A percentile compares a stretch with the other conserved stretches of the same genome.
phyloP scores from a whole-genome alignment of 306 rosid genomes.

The Myrica gale region DNA sequence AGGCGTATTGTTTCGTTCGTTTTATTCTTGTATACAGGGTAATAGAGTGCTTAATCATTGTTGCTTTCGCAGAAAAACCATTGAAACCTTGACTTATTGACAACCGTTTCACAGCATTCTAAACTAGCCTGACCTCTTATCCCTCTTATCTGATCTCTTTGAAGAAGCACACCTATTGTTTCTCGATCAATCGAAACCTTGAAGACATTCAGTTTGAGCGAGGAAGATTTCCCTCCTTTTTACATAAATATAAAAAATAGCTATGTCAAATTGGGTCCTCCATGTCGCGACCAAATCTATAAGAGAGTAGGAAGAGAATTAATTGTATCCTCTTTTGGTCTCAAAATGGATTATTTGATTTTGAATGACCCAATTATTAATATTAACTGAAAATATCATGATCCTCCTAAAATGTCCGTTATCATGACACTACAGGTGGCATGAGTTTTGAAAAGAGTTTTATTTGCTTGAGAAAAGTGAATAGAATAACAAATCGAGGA shows the following conservation, averaged over 20 bases:
- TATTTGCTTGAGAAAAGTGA: too few species aligned
- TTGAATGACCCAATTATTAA: background rate
- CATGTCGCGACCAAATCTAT: background rate
- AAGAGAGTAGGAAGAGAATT: background rate
- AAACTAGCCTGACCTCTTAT: background rate
- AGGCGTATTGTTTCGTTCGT: background rate
- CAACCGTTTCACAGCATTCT: background rate
- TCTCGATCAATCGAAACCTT: background rate
- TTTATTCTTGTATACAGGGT: background rate
- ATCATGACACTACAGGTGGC: background rate
- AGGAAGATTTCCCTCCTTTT: background rate
- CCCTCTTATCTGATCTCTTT: background rate
- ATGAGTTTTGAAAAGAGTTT: background rate
- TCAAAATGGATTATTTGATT: background rate
- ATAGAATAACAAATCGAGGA: too few species aligned
- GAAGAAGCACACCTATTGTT: background rate
- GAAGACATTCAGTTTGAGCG: background rate
- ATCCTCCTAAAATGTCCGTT: background rate
- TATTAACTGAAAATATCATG: background rate
- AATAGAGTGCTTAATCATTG: background rate
- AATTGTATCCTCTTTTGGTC: background rate
- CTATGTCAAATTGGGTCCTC: background rate
- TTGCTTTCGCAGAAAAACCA: background rate
- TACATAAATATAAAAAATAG: background rate
- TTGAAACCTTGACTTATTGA: background rate